Evolutionary conservation across 1,284 basidiomycete genomes (phyloP).

Genomic region (Cryptococcus sp.): DNA sequence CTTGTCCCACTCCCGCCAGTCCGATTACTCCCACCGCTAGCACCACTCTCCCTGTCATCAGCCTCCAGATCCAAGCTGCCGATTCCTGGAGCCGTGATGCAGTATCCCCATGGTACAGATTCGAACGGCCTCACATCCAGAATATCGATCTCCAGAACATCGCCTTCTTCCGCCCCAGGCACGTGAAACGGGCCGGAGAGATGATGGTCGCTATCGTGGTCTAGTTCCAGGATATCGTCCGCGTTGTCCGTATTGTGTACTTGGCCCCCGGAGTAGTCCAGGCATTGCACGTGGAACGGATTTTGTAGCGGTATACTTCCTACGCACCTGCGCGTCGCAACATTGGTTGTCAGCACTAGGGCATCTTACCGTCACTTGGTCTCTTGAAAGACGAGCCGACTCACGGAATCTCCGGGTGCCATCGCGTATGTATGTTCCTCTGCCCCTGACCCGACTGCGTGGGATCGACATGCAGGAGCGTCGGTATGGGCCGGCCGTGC

Average conservation of each 20-base stretch:
- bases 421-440: slow-evolving; percentile 42
- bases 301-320: slow-evolving; percentile 43
- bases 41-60: not conserved
- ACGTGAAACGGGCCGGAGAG: slow-evolving; percentile 73
- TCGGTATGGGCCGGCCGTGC: slow-evolving; percentile 15
- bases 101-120: slow-evolving; percentile 79
- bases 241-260: slow-evolving; percentile 71
- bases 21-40: no score
- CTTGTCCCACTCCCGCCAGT: no score
- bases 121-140: slow-evolving; percentile 74
- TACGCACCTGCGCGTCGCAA: slow-evolving; percentile 13
- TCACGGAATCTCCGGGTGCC: slow-evolving; percentile 49
- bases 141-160: slow-evolving; percentile 74
- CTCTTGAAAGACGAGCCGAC: not conserved
- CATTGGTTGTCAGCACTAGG: no score
- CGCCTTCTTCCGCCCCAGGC: slow-evolving; percentile 73
- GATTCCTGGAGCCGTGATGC: slow-evolving; percentile 53
- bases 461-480: slow-evolving; percentile 36
- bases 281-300: slow-evolving; percentile 73
- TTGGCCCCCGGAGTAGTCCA: slow-evolving; percentile 76
- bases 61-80: slow-evolving; percentile 11
- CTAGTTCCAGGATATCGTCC: slow-evolving; percentile 31
- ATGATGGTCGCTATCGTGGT: slow-evolving; percentile 65
- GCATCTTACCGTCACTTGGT: no score
- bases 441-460: slow-evolving; percentile 29